phyloP scores from a whole-genome alignment of 768 basidiomycete genomes.

The Trametes cinnabarina region DNA sequence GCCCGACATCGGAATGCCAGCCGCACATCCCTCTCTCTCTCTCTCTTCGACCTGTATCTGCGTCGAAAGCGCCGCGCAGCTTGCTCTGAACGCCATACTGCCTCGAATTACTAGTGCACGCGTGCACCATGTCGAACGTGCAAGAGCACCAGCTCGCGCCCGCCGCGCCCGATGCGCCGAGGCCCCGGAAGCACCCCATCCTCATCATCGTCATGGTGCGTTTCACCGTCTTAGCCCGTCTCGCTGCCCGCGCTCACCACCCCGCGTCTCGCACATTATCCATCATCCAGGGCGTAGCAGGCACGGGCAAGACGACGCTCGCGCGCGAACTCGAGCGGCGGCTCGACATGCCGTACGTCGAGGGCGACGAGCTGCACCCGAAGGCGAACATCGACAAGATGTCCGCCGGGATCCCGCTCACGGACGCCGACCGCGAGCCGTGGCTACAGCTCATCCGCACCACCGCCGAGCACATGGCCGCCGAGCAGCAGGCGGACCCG shows the following conservation, averaged over 20 bases:
- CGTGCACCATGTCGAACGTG: not conserved
- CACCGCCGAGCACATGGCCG: slow-evolving; percentile 51
- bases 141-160: slow-evolving; percentile 4
- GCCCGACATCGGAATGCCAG: too few relatives aligned
- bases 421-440: slow-evolving; percentile 78
- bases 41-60: too few relatives aligned
- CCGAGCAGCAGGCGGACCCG: slow-evolving; percentile 27
- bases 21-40: too few relatives aligned
- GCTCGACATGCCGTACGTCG: slow-evolving; percentile 74
- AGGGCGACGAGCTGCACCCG: slow-evolving; percentile 89
- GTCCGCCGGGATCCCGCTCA: slow-evolving; percentile 70
- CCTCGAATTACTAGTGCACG: too few relatives aligned
- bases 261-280: not conserved
- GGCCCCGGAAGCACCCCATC: slow-evolving; percentile 17
- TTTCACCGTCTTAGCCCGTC: not conserved
- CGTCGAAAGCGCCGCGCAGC: too few relatives aligned
- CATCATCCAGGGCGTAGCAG: slow-evolving; percentile 27
- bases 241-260: slow-evolving; percentile 3
- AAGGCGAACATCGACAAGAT: slow-evolving; percentile 84
- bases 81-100: too few relatives aligned
- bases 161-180: slow-evolving; percentile 4
- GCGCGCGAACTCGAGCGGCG: slow-evolving; percentile 27
- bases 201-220: slow-evolving; percentile 54
- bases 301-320: slow-evolving; percentile 32
- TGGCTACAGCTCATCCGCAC: slow-evolving; percentile 78